Evolutionary conservation across 768 basidiomycete species (phyloP), one percentile per base, ranked within the genome.

Genomic region (Suillus placidus): DNA sequence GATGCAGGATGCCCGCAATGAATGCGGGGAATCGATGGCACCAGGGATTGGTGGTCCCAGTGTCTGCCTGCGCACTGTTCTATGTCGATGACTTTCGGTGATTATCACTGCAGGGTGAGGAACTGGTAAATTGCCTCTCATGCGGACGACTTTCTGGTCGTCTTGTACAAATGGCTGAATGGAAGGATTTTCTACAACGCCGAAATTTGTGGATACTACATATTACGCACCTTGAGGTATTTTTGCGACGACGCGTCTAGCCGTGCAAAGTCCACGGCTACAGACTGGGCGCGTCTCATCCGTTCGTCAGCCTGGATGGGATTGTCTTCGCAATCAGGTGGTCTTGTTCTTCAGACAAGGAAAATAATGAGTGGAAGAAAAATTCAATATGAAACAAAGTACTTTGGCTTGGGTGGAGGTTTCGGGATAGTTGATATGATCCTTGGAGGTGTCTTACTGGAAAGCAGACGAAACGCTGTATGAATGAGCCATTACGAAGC

Each of bases 391-490:
- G 20, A 26, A 63, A 7, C 10, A 14, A 73, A 80, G 16, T 67
- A 86, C 85, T 75, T 73, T 7, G 79, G 65, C 18, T 72, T 76
- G 14, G 79, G 82, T 14, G 78, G 79, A 9, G 82, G 81, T 66
- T 79, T 82, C 0, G 82, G 82, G 14, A 76, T 69, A 14, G 84
- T 69, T n/a, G 79, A 82, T 45, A 87, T 73, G n/a, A 64, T 67
- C n/a, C 74, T 71, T 0, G 81, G 79, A 23, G 16, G 34, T 62
- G 68, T 68, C 64, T 43, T 67, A 60, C 68, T 70, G 2, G 86
- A 87, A 18, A 87, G 67, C 26, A 87, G 80, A 18, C 84, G 82
- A 67, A 87, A 87, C 38, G 74, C 85, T 87, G 42, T 35, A 45
- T 35, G 35, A 14, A 54, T 61, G 26, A 62, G 40, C 40, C 38